Conservation (phyloP, 352 stramenopile genomes). For the Phytophthora citricola region DNA sequence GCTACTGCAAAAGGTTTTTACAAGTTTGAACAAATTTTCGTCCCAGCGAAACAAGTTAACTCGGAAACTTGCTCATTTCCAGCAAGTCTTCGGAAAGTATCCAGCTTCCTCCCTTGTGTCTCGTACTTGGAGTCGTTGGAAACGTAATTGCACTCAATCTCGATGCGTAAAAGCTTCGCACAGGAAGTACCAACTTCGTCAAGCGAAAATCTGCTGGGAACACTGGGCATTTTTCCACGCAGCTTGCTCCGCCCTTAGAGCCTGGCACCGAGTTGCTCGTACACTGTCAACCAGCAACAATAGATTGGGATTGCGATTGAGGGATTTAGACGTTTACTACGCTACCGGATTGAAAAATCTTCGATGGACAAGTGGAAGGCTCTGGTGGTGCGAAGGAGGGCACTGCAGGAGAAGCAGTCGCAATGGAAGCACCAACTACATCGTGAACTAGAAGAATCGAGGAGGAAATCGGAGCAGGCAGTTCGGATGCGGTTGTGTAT, state of each 20-base stretch:
- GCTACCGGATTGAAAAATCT: conserved; percentile 1
- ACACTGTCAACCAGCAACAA: conserved; percentile 17
- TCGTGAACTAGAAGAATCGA: conserved; percentile 24
- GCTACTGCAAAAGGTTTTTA: conserved; percentile 9
- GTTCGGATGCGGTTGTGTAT: conserved; percentile 7
- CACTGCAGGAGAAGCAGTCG: conserved; percentile 27
- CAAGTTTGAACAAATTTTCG: conserved; percentile 23
- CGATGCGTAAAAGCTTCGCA: conserved; percentile 9
- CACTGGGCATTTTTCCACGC: conserved; percentile 39
- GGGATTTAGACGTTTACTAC: conserved; percentile 30
- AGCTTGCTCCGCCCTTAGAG: conserved; percentile 27
- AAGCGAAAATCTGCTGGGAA: conserved; percentile 20
- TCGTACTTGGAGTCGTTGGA: conserved; percentile 45
- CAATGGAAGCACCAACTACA: conserved; percentile 28
- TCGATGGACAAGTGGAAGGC: conserved; percentile 22
- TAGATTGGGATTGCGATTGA: conserved; percentile 43
- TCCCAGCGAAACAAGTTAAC: conserved; percentile 19
- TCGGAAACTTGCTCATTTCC: conserved; percentile 49
- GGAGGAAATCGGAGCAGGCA: conserved; percentile 9
- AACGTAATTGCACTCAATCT: conserved; percentile 3
- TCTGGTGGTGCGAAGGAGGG: conserved; percentile 13
- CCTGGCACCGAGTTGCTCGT: conserved; percentile 24
- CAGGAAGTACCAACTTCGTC: conserved; percentile 11
- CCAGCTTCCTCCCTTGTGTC: conserved; percentile 34
- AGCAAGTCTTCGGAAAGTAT: conserved; percentile 42